Percentiles rank a stretch among this genome's conserved stretches.
Conservation (phyloP, 768 basidiomycete species). For the Lyophyllum shimeji region DNA sequence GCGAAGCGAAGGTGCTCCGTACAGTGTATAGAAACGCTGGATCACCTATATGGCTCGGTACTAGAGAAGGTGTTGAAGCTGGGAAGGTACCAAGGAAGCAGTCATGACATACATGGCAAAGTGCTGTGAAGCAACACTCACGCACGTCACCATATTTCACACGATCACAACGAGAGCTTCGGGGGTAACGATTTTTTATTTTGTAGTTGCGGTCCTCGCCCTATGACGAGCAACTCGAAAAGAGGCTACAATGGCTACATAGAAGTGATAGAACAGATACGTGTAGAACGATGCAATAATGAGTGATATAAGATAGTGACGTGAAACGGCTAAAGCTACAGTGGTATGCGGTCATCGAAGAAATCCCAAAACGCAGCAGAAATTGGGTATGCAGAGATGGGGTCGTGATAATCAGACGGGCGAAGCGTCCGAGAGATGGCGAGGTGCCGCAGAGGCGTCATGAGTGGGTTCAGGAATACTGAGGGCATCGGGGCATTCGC, state of each 20-base stretch:
- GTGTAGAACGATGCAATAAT: conserved; percentile 5
- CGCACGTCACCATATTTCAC: background rate
- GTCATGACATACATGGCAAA: too few relatives aligned
- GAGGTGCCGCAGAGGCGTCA: background rate
- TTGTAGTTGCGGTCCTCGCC: background rate
- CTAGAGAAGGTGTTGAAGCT: background rate
- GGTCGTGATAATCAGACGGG: conserved; percentile 3
- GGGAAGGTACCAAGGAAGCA: too few relatives aligned
- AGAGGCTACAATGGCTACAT: conserved; percentile 15
- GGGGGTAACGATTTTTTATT: background rate
- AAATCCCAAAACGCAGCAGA: background rate
- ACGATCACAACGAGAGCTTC: background rate
- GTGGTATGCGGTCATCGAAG: conserved; percentile 4
- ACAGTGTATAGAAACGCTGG: too few relatives aligned
- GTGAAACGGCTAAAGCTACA: conserved; percentile 19
- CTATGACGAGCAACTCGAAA: background rate
- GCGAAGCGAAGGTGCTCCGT: too few relatives aligned
- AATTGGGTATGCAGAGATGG: conserved; percentile 4
- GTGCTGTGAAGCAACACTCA: too few relatives aligned
- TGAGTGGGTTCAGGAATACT: conserved; percentile 6
- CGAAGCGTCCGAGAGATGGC: conserved; percentile 12
- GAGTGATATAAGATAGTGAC: conserved; percentile 7
- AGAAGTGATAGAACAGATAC: conserved; percentile 1
- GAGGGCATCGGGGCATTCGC: conserved; percentile 1
- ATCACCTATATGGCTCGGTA: background rate